A percentile compares a stretch with the other conserved stretches of the same genome.
Evolutionary conservation across 441 rosid genomes (phyloP).

Genomic region (Eruca vesicaria): DNA sequence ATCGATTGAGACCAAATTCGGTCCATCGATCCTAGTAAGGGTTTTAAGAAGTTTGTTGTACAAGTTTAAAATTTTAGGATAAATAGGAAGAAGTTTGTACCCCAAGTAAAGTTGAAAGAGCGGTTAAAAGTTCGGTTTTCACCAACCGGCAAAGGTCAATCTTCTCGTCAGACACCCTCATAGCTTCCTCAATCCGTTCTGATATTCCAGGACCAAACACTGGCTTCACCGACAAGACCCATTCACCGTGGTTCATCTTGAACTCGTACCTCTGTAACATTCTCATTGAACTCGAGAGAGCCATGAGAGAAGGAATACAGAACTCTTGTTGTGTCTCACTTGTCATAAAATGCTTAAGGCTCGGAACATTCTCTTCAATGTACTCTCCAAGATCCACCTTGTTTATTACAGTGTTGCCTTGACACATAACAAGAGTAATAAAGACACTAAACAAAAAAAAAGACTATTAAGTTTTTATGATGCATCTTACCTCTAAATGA

Average conservation of each 20-base stretch:
- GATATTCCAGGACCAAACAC: slow-evolving; percentile 69
- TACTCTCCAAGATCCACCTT: slow-evolving; percentile 59
- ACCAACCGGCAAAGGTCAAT: slow-evolving; percentile 48
- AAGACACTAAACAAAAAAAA: neutral
- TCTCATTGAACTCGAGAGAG: slow-evolving; percentile 73
- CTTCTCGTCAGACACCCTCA: slow-evolving; percentile 47
- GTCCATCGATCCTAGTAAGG: neutral
- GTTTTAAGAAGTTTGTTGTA: neutral
- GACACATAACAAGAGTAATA: slow-evolving; percentile 5
- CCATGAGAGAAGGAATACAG: slow-evolving; percentile 67
- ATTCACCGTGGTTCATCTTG: slow-evolving; percentile 76
- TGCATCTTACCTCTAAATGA: slow-evolving; percentile 56
- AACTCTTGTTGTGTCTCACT: slow-evolving; percentile 40
- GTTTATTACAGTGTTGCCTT: slow-evolving; percentile 53
- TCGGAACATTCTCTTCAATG: slow-evolving; percentile 59
- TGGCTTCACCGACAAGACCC: slow-evolving; percentile 69
- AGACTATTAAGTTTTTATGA: neutral
- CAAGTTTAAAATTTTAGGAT: neutral
- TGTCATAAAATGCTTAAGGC: slow-evolving; percentile 60
- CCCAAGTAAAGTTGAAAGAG: slow-evolving; percentile 69
- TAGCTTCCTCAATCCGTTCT: slow-evolving; percentile 66
- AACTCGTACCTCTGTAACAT: slow-evolving; percentile 79
- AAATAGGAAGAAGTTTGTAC: slow-evolving; percentile 43
- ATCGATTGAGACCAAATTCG: neutral
- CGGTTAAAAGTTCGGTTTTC: slow-evolving; percentile 51